Conservation (phyloP, 345 rosid species). For the Hirschfeldia incana region DNA sequence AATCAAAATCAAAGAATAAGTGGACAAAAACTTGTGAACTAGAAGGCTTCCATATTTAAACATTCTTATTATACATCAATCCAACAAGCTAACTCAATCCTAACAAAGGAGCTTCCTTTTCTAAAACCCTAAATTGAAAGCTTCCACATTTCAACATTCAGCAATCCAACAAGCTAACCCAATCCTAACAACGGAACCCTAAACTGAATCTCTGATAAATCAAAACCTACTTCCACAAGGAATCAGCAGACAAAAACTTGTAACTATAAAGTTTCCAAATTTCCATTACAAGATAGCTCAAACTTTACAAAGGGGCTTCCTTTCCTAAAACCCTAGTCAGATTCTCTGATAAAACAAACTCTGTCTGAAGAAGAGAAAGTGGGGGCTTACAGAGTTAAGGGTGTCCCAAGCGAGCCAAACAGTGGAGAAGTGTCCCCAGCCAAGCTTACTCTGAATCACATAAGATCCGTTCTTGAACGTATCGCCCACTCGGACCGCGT, state of each 20-base stretch:
- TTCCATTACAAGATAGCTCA: neutral
- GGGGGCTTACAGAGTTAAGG: slow-evolving; percentile 51
- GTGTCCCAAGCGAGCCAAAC: slow-evolving; percentile 99
- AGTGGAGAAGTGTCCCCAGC: slow-evolving; percentile 96
- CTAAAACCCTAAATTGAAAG: slow-evolving; percentile 49
- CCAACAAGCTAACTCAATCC: slow-evolving; percentile 13
- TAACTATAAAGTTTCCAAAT: neutral
- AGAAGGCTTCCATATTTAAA: neutral
- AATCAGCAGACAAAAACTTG: neutral
- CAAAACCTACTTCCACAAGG: neutral
- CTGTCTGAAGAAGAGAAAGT: neutral
- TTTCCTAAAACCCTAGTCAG: neutral
- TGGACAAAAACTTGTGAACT: neutral
- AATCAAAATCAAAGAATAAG: neutral
- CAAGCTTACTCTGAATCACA: slow-evolving; percentile 89
- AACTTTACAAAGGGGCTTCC: neutral
- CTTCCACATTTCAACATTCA: no score
- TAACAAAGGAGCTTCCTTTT: neutral
- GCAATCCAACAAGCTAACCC: slow-evolving; percentile 4
- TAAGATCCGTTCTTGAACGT: slow-evolving; percentile 83
- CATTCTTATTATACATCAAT: neutral
- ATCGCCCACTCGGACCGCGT: slow-evolving; percentile 77
- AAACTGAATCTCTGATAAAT: slow-evolving; percentile 34
- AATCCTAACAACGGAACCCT: slow-evolving; percentile 47
- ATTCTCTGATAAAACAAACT: no score